Percentiles rank a stretch among this genome's conserved stretches.
phyloP scores from a whole-genome alignment of 345 rosid species.

The Rhodamnia rubescens region DNA sequence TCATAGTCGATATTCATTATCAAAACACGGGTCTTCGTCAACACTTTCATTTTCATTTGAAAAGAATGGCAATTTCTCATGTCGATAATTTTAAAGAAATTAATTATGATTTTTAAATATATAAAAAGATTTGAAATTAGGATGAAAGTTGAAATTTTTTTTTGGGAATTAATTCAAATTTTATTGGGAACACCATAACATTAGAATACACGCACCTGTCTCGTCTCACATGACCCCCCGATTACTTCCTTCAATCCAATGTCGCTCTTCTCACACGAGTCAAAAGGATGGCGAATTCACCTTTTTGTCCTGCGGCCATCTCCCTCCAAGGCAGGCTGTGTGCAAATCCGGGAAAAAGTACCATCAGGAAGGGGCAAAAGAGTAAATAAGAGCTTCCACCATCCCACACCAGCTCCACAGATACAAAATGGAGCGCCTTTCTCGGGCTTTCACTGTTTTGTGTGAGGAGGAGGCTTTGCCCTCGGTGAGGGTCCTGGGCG shows the following conservation, averaged over 20 bases:
- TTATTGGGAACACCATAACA: neutral
- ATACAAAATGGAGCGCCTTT: neutral
- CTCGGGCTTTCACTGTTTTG: neutral
- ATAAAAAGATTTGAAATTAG: too few relatives aligned
- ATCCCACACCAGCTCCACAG: neutral
- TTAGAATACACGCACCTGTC: neutral
- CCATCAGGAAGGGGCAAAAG: neutral
- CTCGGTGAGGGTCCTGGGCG: neutral
- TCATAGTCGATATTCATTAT: too few relatives aligned
- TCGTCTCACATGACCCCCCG: too few relatives aligned
- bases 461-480: neutral
- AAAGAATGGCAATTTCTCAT: too few relatives aligned
- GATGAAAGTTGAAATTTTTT: too few relatives aligned
- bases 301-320: neutral
- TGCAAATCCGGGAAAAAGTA: neutral
- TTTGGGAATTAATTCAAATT: neutral
- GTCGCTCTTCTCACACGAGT: neutral
- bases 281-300: neutral
- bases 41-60: too few relatives aligned
- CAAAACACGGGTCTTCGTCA: too few relatives aligned
- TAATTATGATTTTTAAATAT: too few relatives aligned
- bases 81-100: too few relatives aligned
- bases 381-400: neutral
- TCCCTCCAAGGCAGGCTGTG: rapidly evolving
- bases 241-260: too few relatives aligned